phyloP scores from a whole-genome alignment of 2,329 filamentous ascomycete species.

The Apiospora marii region DNA sequence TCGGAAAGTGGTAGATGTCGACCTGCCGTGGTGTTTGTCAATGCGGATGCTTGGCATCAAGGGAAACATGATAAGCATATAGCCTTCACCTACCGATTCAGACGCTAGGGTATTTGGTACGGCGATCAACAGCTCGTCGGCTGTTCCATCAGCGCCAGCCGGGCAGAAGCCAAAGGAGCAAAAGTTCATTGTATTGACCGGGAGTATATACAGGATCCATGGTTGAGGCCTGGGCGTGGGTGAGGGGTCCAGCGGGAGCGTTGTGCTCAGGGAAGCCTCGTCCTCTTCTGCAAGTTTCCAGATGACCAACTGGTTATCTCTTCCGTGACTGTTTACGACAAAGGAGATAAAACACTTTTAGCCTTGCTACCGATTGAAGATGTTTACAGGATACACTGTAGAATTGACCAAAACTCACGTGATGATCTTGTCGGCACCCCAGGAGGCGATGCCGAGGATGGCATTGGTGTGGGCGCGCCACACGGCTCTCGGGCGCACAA shows the following conservation, averaged over 20 bases:
- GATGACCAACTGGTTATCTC: slow-evolving; percentile 85
- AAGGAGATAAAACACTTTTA: background rate
- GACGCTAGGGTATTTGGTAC: slow-evolving; percentile 81
- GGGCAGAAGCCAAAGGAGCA: slow-evolving; percentile 79
- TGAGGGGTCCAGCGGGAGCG: slow-evolving; percentile 73
- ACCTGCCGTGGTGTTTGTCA: slow-evolving; percentile 54
- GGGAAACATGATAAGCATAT: background rate
- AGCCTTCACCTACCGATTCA: slow-evolving; percentile 63
- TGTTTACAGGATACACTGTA: background rate
- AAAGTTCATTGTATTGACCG: slow-evolving; percentile 95
- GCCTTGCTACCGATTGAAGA: background rate
- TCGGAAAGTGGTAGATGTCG: slow-evolving; percentile 85
- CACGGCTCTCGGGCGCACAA: slow-evolving; percentile 80
- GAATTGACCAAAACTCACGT: slow-evolving; percentile 69
- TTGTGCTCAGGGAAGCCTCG: slow-evolving; percentile 70
- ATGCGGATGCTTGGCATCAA: background rate
- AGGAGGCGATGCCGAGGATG: slow-evolving; percentile 77
- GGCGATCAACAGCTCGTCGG: slow-evolving; percentile 69
- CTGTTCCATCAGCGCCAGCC: slow-evolving; percentile 39
- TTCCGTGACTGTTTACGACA: slow-evolving; percentile 72
- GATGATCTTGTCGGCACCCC: slow-evolving; percentile 77
- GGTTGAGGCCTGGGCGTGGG: slow-evolving; percentile 66
- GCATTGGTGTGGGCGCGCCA: slow-evolving; percentile 86
- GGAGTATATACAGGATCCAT: slow-evolving; percentile 84
- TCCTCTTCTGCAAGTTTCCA: slow-evolving; percentile 76